phyloP scores from a whole-genome alignment of 768 basidiomycete species.

The Termitomyces sp. region DNA sequence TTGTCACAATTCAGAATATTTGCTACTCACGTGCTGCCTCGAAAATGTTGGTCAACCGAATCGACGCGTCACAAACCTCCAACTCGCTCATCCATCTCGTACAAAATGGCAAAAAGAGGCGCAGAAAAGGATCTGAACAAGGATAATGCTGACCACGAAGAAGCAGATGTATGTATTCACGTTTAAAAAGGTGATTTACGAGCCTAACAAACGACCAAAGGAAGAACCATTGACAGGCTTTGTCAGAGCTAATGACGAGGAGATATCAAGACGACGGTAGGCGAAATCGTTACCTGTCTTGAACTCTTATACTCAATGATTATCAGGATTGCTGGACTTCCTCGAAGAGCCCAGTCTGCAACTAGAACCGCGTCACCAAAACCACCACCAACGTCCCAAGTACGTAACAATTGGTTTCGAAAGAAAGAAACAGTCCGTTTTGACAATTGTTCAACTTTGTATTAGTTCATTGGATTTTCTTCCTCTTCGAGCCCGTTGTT shows the following conservation, averaged over 20 bases:
- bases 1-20: not conserved
- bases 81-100: not conserved
- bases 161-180: constrained; percentile 22
- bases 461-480: not conserved
- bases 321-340: constrained; percentile 14
- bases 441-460: not conserved
- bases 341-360: constrained; percentile 5
- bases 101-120: constrained; percentile 48
- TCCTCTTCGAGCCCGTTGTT: not conserved
- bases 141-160: constrained; percentile 41
- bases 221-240: constrained; percentile 40
- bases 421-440: constrained; percentile 9
- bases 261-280: constrained; percentile 3
- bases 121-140: constrained; percentile 70
- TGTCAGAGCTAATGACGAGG: constrained; percentile 9
- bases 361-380: constrained; percentile 1
- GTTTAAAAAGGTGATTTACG: not conserved
- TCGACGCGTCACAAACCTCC: constrained; percentile 4
- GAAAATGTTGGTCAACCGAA: constrained; percentile 1
- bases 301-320: constrained; percentile 23
- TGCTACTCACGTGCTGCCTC: constrained; percentile 8
- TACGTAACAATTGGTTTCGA: constrained; percentile 10
- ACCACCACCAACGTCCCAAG: not conserved
- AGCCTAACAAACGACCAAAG: constrained; percentile 18
- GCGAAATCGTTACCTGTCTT: not conserved